Evolutionary conservation across 164 flowering plant genomes (phyloP).

Genomic region (Protea cynaroides): DNA sequence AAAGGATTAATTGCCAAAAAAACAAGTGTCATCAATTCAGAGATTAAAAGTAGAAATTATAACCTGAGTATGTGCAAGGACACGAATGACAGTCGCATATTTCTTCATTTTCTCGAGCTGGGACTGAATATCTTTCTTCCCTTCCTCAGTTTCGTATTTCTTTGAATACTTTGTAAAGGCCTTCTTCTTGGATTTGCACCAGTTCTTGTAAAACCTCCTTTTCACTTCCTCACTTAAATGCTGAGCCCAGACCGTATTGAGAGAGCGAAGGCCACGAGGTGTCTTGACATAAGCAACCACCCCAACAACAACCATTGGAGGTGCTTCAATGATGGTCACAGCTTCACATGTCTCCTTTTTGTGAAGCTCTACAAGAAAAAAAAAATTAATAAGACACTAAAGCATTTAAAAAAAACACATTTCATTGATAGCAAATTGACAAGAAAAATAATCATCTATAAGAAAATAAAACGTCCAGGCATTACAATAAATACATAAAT

Average conservation of each 20-base stretch:
- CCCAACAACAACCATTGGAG: slow-evolving; percentile 66
- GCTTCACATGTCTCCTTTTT: slow-evolving; percentile 81
- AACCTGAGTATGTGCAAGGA: slow-evolving; percentile 76
- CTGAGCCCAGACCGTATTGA: slow-evolving; percentile 69
- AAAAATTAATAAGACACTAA: not conserved
- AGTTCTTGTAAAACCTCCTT: slow-evolving; percentile 65
- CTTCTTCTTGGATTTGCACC: slow-evolving; percentile 70
- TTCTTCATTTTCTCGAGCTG: slow-evolving; percentile 73
- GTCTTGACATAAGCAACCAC: slow-evolving; percentile 64
- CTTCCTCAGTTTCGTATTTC: slow-evolving; percentile 58
- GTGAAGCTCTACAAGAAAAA: slow-evolving; percentile 44
- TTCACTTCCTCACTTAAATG: slow-evolving; percentile 69
- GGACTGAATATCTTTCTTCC: slow-evolving; percentile 49
- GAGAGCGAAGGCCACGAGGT: slow-evolving; percentile 53
- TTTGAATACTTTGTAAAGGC: slow-evolving; percentile 61
- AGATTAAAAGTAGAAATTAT: not conserved
- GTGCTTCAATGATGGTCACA: slow-evolving; percentile 62
- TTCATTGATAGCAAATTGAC: too few relatives aligned
- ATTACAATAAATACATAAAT: too few relatives aligned
- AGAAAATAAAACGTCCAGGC: too few relatives aligned
- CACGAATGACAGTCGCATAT: slow-evolving; percentile 55
- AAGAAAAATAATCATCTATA: too few relatives aligned
- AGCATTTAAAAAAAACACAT: too few relatives aligned
- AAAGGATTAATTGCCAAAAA: too few relatives aligned
- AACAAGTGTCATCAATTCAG: not conserved